Evolutionary conservation across 2,329 filamentous ascomycete species (phyloP).

Genomic region (Hirsutella minnesotensis): DNA sequence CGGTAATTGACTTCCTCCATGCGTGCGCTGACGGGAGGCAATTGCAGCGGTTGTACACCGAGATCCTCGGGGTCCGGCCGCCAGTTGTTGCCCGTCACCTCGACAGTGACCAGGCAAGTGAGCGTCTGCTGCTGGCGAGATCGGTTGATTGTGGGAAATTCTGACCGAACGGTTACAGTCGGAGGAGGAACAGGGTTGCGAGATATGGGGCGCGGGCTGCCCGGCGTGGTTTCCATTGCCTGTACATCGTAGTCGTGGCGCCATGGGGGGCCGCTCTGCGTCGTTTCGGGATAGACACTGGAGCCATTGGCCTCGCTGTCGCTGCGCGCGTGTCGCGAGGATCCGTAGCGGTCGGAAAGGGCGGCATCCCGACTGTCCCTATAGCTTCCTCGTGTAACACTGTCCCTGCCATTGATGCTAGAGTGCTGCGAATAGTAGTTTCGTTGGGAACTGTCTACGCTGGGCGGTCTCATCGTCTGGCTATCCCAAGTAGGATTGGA

Average conservation of each 20-base stretch:
- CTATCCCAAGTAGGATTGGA: constrained; percentile 59
- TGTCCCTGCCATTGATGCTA: constrained; percentile 16
- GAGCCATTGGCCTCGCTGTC: constrained; percentile 72
- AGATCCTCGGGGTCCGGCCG: constrained; percentile 73
- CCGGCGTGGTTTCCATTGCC: constrained; percentile 80
- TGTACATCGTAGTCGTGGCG: constrained; percentile 93
- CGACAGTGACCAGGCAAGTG: constrained; percentile 86
- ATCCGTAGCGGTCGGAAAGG: constrained; percentile 31
- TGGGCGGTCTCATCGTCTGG: constrained; percentile 42
- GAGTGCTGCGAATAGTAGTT: constrained; percentile 21
- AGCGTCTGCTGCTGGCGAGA: constrained; percentile 91
- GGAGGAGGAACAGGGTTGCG: constrained; percentile 86
- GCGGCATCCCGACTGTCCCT: constrained; percentile 38
- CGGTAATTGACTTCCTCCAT: constrained; percentile 43
- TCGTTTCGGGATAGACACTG: constrained; percentile 66
- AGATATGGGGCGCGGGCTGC: constrained; percentile 57
- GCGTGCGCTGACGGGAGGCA: constrained; percentile 26
- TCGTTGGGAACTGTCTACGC: constrained; percentile 29
- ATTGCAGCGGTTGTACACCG: constrained; percentile 35
- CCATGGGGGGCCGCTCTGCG: constrained; percentile 55
- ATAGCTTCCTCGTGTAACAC: constrained; percentile 24
- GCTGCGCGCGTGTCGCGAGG: constrained; percentile 54
- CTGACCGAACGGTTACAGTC: constrained; percentile 86
- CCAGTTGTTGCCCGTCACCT: constrained; percentile 91
- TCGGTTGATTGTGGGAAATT: constrained; percentile 87